Evolutionary conservation across 345 rosid genomes (phyloP), one percentile per base, ranked within the genome.

Genomic region (Moringa oleifera): DNA sequence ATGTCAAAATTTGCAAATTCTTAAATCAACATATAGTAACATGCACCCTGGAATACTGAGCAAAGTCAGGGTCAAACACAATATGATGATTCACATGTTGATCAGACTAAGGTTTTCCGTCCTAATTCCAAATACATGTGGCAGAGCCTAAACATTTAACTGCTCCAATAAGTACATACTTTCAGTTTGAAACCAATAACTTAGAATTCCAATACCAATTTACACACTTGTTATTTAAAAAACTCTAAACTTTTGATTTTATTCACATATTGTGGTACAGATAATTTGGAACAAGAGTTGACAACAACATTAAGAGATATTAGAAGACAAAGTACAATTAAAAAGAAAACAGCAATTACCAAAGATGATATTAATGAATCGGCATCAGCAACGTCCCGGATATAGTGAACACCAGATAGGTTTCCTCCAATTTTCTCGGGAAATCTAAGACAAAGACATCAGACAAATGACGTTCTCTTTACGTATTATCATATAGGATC

Each of bases 401-500:
- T 86, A 63, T 90, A 90, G 81, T 88, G 98, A 65, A 93, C 97
- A 23, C 97, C 98, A 51, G 94, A 83, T 53, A 90, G 79, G 70
- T 78, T 81, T 65, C 97, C 97, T 55, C 97, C 98, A 25, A 93
- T 90, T 81, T 83, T 90, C 67, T 88, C 96, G 0, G 97, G 98
- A 68, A 93, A 85, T 76, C 98, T 93, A 63, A 60, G 49, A 65
- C 31, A 71, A 64, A 73, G 18, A 53, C 20, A 21, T 23, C 8
- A 19, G n/a, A 66, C 60, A 68, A 21, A 68, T 70, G 56, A 72
- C 33, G 23, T 25, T 53, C 18, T 28, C 51, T 51, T 64, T 28
- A 28, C 33, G 23, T 37, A 21, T 23, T 45, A 17, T 31, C 46
- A 51, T 0, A 23, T 16, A 23, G 10, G 20, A 54, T 23, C 51